Percentiles rank a stretch among this genome's conserved stretches.
Evolutionary conservation across 2,329 filamentous ascomycete genomes (phyloP).

Genomic region (Botryosphaeria dothidea): DNA sequence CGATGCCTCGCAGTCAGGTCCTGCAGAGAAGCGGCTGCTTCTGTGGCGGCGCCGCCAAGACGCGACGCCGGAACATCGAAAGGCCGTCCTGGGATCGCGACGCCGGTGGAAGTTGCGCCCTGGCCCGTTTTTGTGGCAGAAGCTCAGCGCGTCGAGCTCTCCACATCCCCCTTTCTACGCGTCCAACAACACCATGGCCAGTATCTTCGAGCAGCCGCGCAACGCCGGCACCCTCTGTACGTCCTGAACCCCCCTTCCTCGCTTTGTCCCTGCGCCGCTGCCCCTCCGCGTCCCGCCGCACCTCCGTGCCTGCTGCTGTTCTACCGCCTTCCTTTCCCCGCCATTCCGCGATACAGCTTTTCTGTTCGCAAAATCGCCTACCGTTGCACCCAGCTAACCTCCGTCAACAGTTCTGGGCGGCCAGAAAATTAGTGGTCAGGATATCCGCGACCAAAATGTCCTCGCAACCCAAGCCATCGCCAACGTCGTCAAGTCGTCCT

Average conservation of each 20-base stretch:
- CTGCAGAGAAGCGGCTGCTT: background rate
- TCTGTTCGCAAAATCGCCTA: background rate
- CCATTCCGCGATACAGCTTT: background rate
- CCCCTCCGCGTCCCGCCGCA: background rate
- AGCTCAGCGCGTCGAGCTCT: constrained; percentile 17
- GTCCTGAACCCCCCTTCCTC: constrained; percentile 1
- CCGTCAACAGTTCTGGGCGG: constrained; percentile 74
- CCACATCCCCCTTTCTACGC: constrained; percentile 16
- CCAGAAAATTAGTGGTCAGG: constrained; percentile 93
- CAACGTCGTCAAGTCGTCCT: constrained; percentile 98
- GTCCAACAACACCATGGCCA: constrained; percentile 66
- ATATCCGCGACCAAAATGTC: constrained; percentile 98
- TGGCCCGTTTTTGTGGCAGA: constrained; percentile 15
- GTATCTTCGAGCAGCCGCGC: constrained; percentile 92
- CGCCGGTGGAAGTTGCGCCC: background rate
- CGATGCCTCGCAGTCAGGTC: background rate
- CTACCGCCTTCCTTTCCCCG: background rate
- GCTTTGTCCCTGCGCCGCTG: background rate
- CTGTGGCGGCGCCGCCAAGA: background rate
- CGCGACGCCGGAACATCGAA: constrained; percentile 16
- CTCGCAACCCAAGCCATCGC: constrained; percentile 94
- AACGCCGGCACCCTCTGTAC: constrained; percentile 86
- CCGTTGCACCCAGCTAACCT: constrained; percentile 26
- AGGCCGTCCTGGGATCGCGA: constrained; percentile 8
- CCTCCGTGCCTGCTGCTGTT: constrained; percentile 1